Evolutionary conservation across 2,329 filamentous ascomycete species (phyloP).

Genomic region (Cladophialophora chaetospira): DNA sequence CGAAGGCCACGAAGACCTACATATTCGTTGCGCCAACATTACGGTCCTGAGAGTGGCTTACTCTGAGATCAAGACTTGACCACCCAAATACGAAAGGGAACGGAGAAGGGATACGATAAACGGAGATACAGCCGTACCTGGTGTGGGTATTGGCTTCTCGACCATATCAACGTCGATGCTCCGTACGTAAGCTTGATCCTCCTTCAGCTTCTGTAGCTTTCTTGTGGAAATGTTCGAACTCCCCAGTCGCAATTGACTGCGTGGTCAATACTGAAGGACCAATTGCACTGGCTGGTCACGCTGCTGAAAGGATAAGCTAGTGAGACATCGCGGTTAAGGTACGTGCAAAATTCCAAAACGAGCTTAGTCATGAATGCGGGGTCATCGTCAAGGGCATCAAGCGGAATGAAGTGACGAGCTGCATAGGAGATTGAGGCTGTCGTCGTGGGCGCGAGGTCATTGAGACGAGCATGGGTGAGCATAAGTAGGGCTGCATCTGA

Average conservation of each 20-base stretch:
- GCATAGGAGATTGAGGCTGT: too few relatives aligned
- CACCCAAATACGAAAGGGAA: background rate
- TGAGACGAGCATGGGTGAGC: too few relatives aligned
- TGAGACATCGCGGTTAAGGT: background rate
- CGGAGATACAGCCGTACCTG: background rate
- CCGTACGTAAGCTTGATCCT: too few relatives aligned
- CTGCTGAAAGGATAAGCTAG: background rate
- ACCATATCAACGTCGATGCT: background rate
- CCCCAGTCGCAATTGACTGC: background rate
- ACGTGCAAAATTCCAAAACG: background rate
- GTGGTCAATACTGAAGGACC: background rate
- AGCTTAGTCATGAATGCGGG: too few relatives aligned
- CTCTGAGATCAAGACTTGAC: too few relatives aligned
- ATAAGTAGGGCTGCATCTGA: too few relatives aligned
- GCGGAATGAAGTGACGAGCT: too few relatives aligned
- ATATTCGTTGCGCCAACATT: too few relatives aligned
- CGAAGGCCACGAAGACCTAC: background rate
- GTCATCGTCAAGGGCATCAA: too few relatives aligned
- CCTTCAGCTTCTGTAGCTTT: background rate
- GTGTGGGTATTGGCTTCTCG: background rate
- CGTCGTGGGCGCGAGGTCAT: too few relatives aligned
- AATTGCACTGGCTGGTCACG: too few relatives aligned
- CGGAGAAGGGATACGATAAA: background rate
- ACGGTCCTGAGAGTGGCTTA: too few relatives aligned
- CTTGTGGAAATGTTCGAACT: background rate